Conservation (phyloP, 73 alveolate species). For the Tetrahymena elliotti region DNA sequence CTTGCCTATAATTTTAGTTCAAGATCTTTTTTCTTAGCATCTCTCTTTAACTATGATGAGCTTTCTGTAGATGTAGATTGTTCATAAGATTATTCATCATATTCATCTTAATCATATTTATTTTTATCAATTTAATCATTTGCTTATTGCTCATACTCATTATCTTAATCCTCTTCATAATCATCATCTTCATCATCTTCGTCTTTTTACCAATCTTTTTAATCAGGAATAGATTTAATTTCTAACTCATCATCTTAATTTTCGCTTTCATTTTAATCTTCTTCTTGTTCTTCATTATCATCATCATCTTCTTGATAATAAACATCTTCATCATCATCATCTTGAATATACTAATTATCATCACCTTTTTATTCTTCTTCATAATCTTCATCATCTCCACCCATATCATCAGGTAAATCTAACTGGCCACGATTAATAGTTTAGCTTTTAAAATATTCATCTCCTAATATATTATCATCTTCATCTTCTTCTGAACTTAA, state of each 20-base stretch:
- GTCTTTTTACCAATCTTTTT: conserved; percentile 4
- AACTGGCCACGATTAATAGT: neutral
- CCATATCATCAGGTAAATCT: neutral
- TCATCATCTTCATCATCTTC: conserved; percentile 15
- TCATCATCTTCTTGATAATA: conserved; percentile 33
- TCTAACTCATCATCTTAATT: neutral
- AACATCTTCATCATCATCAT: conserved; percentile 3
- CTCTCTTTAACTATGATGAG: neutral
- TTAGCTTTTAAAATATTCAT: neutral
- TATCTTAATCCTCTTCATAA: neutral
- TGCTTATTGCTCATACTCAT: neutral
- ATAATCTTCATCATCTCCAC: conserved; percentile 9
- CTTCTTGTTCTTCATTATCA: neutral
- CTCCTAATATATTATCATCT: neutral
- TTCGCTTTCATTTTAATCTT: neutral
- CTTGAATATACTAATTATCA: neutral
- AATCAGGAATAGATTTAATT: neutral
- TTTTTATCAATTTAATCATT: neutral
- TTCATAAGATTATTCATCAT: neutral
- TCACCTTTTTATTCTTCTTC: conserved; percentile 13
- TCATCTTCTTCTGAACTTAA: neutral
- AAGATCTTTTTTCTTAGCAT: conserved; percentile 5
- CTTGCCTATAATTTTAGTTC: neutral
- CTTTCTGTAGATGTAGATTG: neutral
- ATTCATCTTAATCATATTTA: neutral